These are phyloP conservation scores for Biancaea sappan DNA, from an alignment of 306 rosid genomes.

Conservation along the genomic window DNA sequence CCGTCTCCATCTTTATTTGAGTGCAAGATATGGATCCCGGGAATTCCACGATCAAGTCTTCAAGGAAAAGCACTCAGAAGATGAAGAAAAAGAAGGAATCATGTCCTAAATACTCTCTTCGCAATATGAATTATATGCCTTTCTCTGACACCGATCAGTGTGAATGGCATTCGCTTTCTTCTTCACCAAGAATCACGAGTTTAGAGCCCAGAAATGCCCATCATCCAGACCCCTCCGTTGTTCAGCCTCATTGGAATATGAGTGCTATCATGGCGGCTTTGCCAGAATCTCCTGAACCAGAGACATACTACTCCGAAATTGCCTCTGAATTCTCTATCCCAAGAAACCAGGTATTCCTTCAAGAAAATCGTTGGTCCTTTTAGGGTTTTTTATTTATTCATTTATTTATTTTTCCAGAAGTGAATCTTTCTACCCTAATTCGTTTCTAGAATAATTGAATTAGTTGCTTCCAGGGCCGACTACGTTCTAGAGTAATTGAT, in stretches of 20 bases:
- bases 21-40: background rate
- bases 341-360: constrained; percentile 47
- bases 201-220: background rate
- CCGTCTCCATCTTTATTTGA: background rate
- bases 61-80: too few relatives aligned
- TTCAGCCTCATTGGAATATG: constrained; percentile 45
- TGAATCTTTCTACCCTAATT: too few relatives aligned
- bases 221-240: background rate
- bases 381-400: background rate
- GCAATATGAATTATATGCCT: background rate
- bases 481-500: too few relatives aligned
- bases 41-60: background rate
- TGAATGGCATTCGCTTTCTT: background rate
- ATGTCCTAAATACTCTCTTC: background rate
- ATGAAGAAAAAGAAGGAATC: background rate
- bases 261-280: constrained; percentile 42
- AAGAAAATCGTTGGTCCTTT: constrained; percentile 13
- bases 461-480: too few relatives aligned
- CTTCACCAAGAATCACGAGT: constrained; percentile 3
- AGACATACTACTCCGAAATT: constrained; percentile 20
- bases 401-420: too few relatives aligned
- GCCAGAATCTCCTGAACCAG: constrained; percentile 45
- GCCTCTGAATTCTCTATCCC: constrained; percentile 43
- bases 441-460: too few relatives aligned
- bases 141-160: background rate